Evolutionary conservation across 257 asterid species (phyloP).

Genomic region (Coffea canephora): DNA sequence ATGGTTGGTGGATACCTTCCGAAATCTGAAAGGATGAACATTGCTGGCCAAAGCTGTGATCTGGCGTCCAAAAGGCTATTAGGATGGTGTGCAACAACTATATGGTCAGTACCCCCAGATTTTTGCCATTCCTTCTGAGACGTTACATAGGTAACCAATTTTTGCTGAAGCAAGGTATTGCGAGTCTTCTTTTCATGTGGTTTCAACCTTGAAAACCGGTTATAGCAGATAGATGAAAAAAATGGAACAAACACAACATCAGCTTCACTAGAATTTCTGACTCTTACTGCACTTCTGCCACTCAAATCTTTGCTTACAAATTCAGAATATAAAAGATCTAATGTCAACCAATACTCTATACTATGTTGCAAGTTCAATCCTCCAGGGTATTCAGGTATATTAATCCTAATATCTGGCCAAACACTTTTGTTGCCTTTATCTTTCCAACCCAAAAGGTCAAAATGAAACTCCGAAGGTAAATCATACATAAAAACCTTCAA

Average conservation of each 20-base stretch:
- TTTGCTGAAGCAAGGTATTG: slow-evolving; percentile 58
- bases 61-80: slow-evolving; percentile 84
- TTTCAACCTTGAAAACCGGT: slow-evolving; percentile 59
- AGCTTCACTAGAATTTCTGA: slow-evolving; percentile 75
- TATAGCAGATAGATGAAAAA: slow-evolving; percentile 78
- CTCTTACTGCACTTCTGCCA: slow-evolving; percentile 58
- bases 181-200: slow-evolving; percentile 44
- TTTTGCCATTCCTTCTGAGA: slow-evolving; percentile 76
- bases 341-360: slow-evolving; percentile 86
- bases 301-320: slow-evolving; percentile 21
- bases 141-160: slow-evolving; percentile 60
- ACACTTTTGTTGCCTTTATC: slow-evolving; percentile 38
- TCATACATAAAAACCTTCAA: slow-evolving; percentile 90
- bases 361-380: slow-evolving; percentile 95
- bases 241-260: slow-evolving; percentile 90
- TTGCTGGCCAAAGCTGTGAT: slow-evolving; percentile 85
- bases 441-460: slow-evolving; percentile 68
- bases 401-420: slow-evolving; percentile 69
- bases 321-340: slow-evolving; percentile 77
- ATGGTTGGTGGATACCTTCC: slow-evolving; percentile 89
- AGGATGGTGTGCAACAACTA: slow-evolving; percentile 91
- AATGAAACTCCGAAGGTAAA: slow-evolving; percentile 81
- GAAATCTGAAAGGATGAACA: slow-evolving; percentile 74
- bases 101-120: slow-evolving; percentile 74
- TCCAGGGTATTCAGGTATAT: slow-evolving; percentile 79